phyloP scores from a whole-genome alignment of 352 stramenopile species.

The Globisporangium middletonii region DNA sequence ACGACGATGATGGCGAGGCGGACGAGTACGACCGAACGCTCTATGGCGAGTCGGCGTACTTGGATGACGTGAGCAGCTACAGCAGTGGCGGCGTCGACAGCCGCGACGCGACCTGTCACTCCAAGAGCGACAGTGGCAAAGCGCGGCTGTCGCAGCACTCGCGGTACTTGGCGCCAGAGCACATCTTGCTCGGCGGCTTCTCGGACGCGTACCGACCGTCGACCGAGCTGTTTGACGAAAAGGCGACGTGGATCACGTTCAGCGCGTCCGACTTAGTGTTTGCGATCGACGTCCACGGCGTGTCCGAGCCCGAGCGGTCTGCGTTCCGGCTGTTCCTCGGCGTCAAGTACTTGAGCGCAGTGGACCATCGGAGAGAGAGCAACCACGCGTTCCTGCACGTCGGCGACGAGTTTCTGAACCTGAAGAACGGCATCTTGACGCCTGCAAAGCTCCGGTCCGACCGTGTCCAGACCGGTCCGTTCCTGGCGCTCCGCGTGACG shows the following conservation, averaged over 20 bases:
- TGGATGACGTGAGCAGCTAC: constrained; percentile 11
- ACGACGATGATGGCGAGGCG: constrained; percentile 17
- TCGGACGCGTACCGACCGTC: constrained; percentile 59
- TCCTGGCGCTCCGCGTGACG: constrained; percentile 49
- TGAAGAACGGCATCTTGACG: constrained; percentile 71
- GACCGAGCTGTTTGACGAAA: constrained; percentile 37
- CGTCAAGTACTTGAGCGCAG: constrained; percentile 48
- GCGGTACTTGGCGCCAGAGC: constrained; percentile 28
- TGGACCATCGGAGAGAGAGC: constrained; percentile 65
- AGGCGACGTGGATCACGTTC: constrained; percentile 70
- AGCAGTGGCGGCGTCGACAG: constrained; percentile 16
- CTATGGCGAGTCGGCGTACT: constrained; percentile 19
- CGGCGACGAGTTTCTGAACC: constrained; percentile 75
- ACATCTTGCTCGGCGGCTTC: constrained; percentile 62
- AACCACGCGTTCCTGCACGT: constrained; percentile 77
- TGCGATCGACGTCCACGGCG: constrained; percentile 56
- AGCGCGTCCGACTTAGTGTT: constrained; percentile 57
- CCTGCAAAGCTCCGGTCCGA: constrained; percentile 66
- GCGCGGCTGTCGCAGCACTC: constrained; percentile 14
- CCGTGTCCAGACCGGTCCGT: constrained; percentile 47
- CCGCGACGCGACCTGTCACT: background rate
- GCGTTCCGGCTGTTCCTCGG: constrained; percentile 57
- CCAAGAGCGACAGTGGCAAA: constrained; percentile 7
- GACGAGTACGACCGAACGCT: constrained; percentile 28
- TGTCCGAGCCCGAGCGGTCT: constrained; percentile 50